Evolutionary conservation across 768 basidiomycete species (phyloP).

Genomic region (Asterophora lycoperdoides): DNA sequence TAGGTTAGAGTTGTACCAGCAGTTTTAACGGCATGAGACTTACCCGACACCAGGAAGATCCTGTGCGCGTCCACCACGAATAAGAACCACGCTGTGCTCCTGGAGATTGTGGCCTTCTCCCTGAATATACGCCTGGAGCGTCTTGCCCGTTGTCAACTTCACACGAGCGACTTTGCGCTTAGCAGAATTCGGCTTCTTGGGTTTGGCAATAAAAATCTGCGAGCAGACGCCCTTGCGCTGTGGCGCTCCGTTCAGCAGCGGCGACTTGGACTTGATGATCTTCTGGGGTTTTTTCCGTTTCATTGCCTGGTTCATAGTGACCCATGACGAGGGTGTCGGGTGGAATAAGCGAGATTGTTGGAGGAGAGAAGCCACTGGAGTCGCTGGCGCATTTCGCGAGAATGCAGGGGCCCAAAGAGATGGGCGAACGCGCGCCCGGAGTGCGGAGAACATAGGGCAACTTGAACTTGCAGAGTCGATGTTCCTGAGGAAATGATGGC

Average conservation of each 20-base stretch:
- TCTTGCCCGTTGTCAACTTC: slow-evolving; percentile 85
- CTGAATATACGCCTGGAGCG: slow-evolving; percentile 89
- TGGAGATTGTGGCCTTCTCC: slow-evolving; percentile 98
- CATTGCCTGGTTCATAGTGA: slow-evolving; percentile 87
- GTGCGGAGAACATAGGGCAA: slow-evolving; percentile 35
- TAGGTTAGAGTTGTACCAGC: neutral
- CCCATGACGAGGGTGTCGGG: slow-evolving; percentile 48
- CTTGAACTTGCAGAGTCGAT: neutral
- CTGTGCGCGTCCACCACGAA: slow-evolving; percentile 94
- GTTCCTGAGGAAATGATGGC: neutral
- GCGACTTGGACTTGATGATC: slow-evolving; percentile 59
- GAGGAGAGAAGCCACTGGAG: slow-evolving; percentile 11
- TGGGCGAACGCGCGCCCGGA: slow-evolving; percentile 30
- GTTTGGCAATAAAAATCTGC: slow-evolving; percentile 73
- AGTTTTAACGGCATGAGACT: slow-evolving; percentile 19
- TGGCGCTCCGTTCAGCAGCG: slow-evolving; percentile 72
- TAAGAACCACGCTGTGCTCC: slow-evolving; percentile 92
- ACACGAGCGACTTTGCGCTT: slow-evolving; percentile 96
- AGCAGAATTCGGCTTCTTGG: slow-evolving; percentile 98
- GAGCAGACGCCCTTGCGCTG: slow-evolving; percentile 93
- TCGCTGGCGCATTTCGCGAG: slow-evolving; percentile 9
- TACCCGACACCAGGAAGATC: slow-evolving; percentile 98
- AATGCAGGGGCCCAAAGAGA: slow-evolving; percentile 27
- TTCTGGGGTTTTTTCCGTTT: slow-evolving; percentile 63
- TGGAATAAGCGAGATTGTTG: slow-evolving; percentile 55